Percentiles rank a stretch among this genome's conserved stretches.
Conservation (phyloP, 129 eudicot species). For the Tagetes erecta region DNA sequence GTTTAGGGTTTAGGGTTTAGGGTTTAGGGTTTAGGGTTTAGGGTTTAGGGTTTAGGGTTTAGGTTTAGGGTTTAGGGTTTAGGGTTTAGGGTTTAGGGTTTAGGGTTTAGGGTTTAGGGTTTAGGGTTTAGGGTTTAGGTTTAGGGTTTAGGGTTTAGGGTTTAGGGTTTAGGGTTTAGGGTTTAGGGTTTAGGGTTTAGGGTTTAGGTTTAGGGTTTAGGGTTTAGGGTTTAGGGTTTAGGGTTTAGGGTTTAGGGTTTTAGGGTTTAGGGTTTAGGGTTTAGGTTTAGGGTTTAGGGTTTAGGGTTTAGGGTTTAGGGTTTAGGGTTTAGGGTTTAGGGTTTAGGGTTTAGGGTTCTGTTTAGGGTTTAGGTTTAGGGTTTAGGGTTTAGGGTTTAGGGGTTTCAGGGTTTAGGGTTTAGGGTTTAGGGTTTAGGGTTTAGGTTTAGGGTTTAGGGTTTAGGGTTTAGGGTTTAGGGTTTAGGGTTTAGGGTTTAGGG, state of each 20-base stretch:
- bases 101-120: too few relatives aligned
- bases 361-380: not conserved
- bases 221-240: not conserved
- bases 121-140: too few relatives aligned
- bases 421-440: not conserved
- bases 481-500: not conserved
- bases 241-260: not conserved
- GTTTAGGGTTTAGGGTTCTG: not conserved
- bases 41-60: too few relatives aligned
- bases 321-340: too few relatives aligned
- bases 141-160: too few relatives aligned
- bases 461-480: too few relatives aligned
- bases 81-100: too few relatives aligned
- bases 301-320: slow-evolving; percentile 11
- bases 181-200: not conserved
- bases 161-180: too few relatives aligned
- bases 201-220: not conserved
- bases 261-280: not conserved
- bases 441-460: not conserved
- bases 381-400: not conserved
- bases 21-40: too few relatives aligned
- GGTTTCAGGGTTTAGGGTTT: not conserved
- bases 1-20: too few relatives aligned
- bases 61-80: too few relatives aligned
- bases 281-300: not conserved